Base-by-base conservation (phyloP, 148 eudicot species). In the Cornus florida region DNA sequence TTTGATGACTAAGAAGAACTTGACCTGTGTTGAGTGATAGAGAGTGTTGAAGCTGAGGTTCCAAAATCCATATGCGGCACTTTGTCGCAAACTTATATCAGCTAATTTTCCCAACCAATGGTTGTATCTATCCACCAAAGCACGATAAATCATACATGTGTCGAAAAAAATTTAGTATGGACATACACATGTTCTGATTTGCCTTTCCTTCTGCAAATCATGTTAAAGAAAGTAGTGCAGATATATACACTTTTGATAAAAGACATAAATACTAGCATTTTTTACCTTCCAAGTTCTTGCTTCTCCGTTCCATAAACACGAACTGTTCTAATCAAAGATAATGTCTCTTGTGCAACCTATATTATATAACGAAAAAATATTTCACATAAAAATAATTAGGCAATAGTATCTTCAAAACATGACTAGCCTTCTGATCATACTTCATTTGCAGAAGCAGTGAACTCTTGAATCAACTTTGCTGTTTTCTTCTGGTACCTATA, bases 21-120 rank as follows among this genome's bases (percentile, higher is more conserved):
- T n/a, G 75, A 97, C 99, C 99, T 97, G 99, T 2, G 93, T 89
- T 78, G 93, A 87, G 81, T 97, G 99, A 79, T 97, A 97, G 67
- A 94, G 93, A 57, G 88, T 87, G 87, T 97, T 92, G 86, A 97
- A 97, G 90, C 94, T 83, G 72, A 94, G 78, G 74, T 90, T 97
- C 99, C 99, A 97, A 73, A 94, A 75, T 76, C 99, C 99, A 90
- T 92, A 94, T 70, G 99, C 98, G 78, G 93, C 97, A 89, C 95
- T 88, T 84, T 94, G 98, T 59, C 93, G 85, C 84, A 97, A 89
- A 83, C 94, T 92, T 87, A 97, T 84, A 81, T 84, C 89, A 73
- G 99, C 98, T 83, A 97, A 78, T 83, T 86, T 97, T 74, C 83
- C 89, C 86, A 97, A 87, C 99, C 98, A 97, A 48, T 76, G 80